These are phyloP conservation scores for Erysiphe pulchra DNA, from an alignment of 2,329 filamentous ascomycete species.

Conservation along the genomic window DNA sequence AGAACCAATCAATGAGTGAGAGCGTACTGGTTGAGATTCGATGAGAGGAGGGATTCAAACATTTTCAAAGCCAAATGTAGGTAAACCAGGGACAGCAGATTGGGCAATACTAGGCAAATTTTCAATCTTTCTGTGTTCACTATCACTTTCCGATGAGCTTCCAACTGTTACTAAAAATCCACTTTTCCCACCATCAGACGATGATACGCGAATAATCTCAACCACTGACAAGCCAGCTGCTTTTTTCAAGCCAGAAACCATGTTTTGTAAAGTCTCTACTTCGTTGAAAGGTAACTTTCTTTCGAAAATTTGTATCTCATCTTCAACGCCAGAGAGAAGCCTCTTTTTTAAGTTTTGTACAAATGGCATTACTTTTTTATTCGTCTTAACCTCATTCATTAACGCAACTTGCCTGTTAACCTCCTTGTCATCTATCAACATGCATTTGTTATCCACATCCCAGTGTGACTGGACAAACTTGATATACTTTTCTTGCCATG, in stretches of 20 bases:
- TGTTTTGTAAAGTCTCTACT: slow-evolving; percentile 44
- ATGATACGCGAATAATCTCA: slow-evolving; percentile 37
- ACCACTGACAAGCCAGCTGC: slow-evolving; percentile 45
- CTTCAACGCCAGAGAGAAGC: slow-evolving; percentile 40
- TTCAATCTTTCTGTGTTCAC: slow-evolving; percentile 27
- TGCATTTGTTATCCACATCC: slow-evolving; percentile 28
- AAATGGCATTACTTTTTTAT: slow-evolving; percentile 98
- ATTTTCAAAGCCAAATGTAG: slow-evolving; percentile 70
- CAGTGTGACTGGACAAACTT: slow-evolving; percentile 51
- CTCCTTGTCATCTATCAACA: slow-evolving; percentile 55
- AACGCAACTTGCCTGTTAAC: slow-evolving; percentile 58
- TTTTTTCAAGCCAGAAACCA: slow-evolving; percentile 57
- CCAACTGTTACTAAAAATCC: slow-evolving; percentile 28
- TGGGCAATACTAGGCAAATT: slow-evolving; percentile 36
- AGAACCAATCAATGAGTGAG: too few species aligned
- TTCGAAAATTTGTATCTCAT: slow-evolving; percentile 44
- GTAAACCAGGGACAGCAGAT: slow-evolving; percentile 54
- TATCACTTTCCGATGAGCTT: slow-evolving; percentile 6
- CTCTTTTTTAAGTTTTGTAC: slow-evolving; percentile 69
- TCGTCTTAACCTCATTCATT: slow-evolving; percentile 60
- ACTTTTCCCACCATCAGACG: slow-evolving; percentile 38
- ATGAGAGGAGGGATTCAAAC: slow-evolving; percentile 15
- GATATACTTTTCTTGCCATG: slow-evolving; percentile 81
- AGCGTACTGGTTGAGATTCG: too few species aligned
- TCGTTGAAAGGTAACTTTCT: slow-evolving; percentile 77